Evolutionary conservation across 2,329 filamentous ascomycete species (phyloP).

Genomic region (Xylaria sp.): DNA sequence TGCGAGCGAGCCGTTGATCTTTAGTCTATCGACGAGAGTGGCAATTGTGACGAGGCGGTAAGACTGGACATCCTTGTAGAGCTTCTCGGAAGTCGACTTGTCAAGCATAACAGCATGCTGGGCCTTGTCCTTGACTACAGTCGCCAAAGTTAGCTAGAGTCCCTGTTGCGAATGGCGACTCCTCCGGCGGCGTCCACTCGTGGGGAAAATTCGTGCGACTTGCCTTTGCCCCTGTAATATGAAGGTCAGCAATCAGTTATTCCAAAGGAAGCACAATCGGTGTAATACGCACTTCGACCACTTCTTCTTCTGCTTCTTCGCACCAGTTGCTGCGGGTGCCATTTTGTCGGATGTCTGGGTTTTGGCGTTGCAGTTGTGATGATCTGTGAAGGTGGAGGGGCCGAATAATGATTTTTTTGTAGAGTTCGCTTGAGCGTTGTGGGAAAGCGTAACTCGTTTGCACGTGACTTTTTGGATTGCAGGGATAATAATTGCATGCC

Average conservation of each 20-base stretch:
- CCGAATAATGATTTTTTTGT: conserved; percentile 36
- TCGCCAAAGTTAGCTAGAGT: conserved; percentile 24
- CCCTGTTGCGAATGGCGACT: background rate
- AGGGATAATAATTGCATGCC: background rate
- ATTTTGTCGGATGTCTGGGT: conserved; percentile 45
- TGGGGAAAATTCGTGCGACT: conserved; percentile 26
- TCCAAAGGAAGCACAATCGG: conserved; percentile 14
- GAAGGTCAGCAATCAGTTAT: conserved; percentile 25
- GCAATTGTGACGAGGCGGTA: conserved; percentile 99
- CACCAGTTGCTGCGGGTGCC: conserved; percentile 60
- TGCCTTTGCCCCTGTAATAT: conserved; percentile 37
- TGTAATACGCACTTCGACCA: conserved; percentile 66
- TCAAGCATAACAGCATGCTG: conserved; percentile 99
- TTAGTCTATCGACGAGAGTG: conserved; percentile 97
- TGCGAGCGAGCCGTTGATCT: conserved; percentile 99
- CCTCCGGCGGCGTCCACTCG: conserved; percentile 7
- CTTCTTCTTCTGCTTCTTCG: conserved; percentile 85
- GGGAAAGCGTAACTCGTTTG: conserved; percentile 22
- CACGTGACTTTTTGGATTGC: conserved; percentile 28
- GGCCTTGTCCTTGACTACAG: conserved; percentile 98
- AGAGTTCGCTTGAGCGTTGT: conserved; percentile 37
- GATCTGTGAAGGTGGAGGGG: conserved; percentile 33
- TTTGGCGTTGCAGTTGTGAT: conserved; percentile 33
- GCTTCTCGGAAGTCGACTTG: conserved; percentile 96
- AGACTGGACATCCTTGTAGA: conserved; percentile 99